phyloP scores from a whole-genome alignment of 2,329 filamentous ascomycete species.

The Massarina eburnea region DNA sequence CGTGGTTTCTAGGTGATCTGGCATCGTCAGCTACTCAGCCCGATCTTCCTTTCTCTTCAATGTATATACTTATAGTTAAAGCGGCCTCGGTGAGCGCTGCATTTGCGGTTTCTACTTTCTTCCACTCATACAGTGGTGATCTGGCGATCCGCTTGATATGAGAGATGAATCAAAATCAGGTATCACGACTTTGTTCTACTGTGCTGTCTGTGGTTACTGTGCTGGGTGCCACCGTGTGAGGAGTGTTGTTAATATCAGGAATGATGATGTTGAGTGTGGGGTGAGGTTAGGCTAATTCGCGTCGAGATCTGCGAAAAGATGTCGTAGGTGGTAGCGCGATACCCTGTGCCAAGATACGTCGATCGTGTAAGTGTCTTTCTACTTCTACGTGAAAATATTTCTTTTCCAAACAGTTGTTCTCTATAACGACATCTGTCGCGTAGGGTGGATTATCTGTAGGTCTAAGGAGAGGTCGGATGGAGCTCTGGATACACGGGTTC shows the following conservation, averaged over 20 bases:
- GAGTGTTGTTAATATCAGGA: neutral
- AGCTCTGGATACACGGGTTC: too few species aligned
- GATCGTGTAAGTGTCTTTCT: too few species aligned
- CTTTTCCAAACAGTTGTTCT: too few species aligned
- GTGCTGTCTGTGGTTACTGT: neutral
- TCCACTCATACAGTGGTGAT: neutral
- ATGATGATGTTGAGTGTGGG: neutral
- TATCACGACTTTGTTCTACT: neutral
- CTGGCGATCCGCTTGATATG: neutral
- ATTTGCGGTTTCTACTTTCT: conserved; percentile 5
- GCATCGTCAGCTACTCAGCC: neutral
- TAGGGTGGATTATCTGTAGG: too few species aligned
- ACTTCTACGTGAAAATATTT: too few species aligned
- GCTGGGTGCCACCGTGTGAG: neutral
- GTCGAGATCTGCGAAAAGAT: too few species aligned
- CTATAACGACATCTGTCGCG: too few species aligned
- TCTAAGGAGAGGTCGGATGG: too few species aligned
- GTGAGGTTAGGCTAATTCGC: too few species aligned
- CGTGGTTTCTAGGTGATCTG: neutral
- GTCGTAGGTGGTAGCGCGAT: too few species aligned
- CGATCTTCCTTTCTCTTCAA: conserved; percentile 9
- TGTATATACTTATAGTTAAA: conserved; percentile 20
- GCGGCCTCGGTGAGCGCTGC: conserved; percentile 7
- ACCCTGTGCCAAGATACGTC: too few species aligned
- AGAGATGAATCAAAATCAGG: neutral